These are phyloP conservation scores for Fusarium xyrophilum DNA, from an alignment of 2,329 filamentous ascomycete genomes.

Conservation along the genomic window DNA sequence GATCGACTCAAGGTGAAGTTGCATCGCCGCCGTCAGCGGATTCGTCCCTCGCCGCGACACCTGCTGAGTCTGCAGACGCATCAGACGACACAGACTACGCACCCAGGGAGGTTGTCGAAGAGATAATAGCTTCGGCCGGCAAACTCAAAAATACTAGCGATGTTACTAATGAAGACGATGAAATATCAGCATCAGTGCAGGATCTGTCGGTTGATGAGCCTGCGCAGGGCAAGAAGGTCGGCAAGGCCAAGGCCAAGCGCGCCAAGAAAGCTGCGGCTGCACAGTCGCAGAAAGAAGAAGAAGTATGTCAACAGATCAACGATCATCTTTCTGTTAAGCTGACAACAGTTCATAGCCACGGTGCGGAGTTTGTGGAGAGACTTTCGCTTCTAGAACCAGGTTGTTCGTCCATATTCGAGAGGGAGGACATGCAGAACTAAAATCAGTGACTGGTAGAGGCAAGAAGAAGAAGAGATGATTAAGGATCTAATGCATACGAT, in stretches of 20 bases:
- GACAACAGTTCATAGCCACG: conserved; percentile 43
- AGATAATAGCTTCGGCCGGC: conserved; percentile 45
- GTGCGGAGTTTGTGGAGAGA: conserved; percentile 55
- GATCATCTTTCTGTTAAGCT: not conserved
- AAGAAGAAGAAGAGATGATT: conserved; percentile 50
- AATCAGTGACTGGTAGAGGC: conserved; percentile 21
- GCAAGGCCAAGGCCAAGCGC: conserved; percentile 60
- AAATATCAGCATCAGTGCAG: conserved; percentile 23
- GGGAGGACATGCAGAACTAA: conserved; percentile 66
- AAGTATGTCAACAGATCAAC: conserved; percentile 43
- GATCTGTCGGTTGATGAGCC: conserved; percentile 40
- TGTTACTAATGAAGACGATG: conserved; percentile 1
- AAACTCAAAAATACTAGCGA: not conserved
- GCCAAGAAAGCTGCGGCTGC: conserved; percentile 55
- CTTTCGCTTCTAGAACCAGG: conserved; percentile 68
- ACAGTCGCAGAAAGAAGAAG: conserved; percentile 43
- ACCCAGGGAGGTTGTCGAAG: conserved; percentile 52
- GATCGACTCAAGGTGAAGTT: not conserved
- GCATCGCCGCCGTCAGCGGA: not conserved
- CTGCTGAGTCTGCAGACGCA: conserved; percentile 18
- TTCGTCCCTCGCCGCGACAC: not conserved
- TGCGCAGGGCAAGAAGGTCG: conserved; percentile 50
- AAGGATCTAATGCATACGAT: not conserved
- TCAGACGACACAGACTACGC: conserved; percentile 55
- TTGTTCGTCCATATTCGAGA: conserved; percentile 77